These are phyloP conservation scores for Zangia roseola DNA, from an alignment of 768 basidiomycete genomes.

Conservation along the genomic window DNA sequence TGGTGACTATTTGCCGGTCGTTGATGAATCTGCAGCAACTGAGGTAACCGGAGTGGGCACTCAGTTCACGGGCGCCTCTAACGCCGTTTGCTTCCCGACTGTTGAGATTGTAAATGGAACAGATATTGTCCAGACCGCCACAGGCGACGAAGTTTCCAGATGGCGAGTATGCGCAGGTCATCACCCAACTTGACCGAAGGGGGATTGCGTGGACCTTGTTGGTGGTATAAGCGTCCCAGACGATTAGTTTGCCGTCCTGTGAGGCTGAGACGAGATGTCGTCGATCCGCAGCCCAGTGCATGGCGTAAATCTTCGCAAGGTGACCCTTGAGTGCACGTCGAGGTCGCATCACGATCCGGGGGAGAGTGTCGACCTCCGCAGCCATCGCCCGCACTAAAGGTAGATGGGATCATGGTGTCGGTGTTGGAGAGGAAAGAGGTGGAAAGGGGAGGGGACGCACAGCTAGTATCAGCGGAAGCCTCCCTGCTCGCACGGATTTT, in stretches of 20 bases:
- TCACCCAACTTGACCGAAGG: conserved; percentile 97
- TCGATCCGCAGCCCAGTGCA: conserved; percentile 99
- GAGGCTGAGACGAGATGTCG: conserved; percentile 99
- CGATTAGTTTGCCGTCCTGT: conserved; percentile 98
- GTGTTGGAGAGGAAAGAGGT: background rate
- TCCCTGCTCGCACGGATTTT: conserved; percentile 97
- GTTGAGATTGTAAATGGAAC: conserved; percentile 95
- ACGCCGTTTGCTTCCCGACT: conserved; percentile 70
- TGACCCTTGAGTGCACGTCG: conserved; percentile 94
- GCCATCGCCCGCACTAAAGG: conserved; percentile 94
- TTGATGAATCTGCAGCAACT: conserved; percentile 98
- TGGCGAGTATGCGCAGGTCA: conserved; percentile 99
- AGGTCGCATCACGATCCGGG: conserved; percentile 95
- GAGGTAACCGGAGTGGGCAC: conserved; percentile 97
- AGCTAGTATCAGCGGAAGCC: conserved; percentile 95
- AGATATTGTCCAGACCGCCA: conserved; percentile 98
- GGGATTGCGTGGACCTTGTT: conserved; percentile 99
- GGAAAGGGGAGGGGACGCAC: conserved; percentile 51
- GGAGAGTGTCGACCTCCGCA: conserved; percentile 91
- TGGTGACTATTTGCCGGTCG: conserved; percentile 97
- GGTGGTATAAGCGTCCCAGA: conserved; percentile 99
- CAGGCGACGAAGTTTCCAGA: conserved; percentile 98
- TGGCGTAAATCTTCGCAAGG: conserved; percentile 99
- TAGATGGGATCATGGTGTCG: conserved; percentile 14
- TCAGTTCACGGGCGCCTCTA: conserved; percentile 91